These are phyloP conservation scores for Monosporascus sp. DNA, from an alignment of 2,329 filamentous ascomycete species.

Conservation along the genomic window DNA sequence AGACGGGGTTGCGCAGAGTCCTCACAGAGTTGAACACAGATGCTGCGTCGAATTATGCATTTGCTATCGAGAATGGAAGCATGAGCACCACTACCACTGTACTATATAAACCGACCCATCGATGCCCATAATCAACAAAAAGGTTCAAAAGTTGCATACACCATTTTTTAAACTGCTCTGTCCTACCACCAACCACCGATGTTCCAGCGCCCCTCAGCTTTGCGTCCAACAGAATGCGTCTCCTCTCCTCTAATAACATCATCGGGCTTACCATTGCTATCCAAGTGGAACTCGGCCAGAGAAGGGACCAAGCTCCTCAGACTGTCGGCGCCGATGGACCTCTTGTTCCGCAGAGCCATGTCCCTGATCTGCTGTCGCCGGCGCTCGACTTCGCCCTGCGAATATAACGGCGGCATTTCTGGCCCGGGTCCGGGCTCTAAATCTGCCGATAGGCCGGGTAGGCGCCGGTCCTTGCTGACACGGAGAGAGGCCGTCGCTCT, in stretches of 20 bases:
- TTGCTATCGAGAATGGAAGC: background rate
- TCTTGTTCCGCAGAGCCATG: slow-evolving; percentile 20
- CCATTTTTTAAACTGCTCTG: background rate
- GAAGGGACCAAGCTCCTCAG: slow-evolving; percentile 25
- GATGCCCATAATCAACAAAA: background rate
- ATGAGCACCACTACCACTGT: background rate
- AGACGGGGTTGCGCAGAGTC: no score
- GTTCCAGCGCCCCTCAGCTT: slow-evolving; percentile 21
- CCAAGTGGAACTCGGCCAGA: slow-evolving; percentile 11
- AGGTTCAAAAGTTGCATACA: background rate
- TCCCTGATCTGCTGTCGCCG: slow-evolving; percentile 18
- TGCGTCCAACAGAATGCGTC: slow-evolving; percentile 6
- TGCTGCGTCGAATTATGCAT: background rate
- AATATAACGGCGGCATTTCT: background rate
- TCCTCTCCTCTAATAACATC: slow-evolving; percentile 6
- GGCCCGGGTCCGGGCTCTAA: background rate
- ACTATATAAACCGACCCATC: background rate
- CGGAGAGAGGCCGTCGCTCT: slow-evolving; percentile 9
- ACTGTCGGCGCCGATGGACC: slow-evolving; percentile 23
- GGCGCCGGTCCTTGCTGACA: slow-evolving; percentile 9
- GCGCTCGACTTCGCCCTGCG: slow-evolving; percentile 13
- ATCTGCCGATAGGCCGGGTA: slow-evolving; percentile 1
- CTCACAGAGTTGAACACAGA: no score
- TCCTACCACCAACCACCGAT: slow-evolving; percentile 21
- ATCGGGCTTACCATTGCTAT: slow-evolving; percentile 9